A percentile compares a stretch with the other conserved stretches of the same genome.
phyloP scores from a whole-genome alignment of 768 basidiomycete genomes.

The Sporobolomyces phaffii region DNA sequence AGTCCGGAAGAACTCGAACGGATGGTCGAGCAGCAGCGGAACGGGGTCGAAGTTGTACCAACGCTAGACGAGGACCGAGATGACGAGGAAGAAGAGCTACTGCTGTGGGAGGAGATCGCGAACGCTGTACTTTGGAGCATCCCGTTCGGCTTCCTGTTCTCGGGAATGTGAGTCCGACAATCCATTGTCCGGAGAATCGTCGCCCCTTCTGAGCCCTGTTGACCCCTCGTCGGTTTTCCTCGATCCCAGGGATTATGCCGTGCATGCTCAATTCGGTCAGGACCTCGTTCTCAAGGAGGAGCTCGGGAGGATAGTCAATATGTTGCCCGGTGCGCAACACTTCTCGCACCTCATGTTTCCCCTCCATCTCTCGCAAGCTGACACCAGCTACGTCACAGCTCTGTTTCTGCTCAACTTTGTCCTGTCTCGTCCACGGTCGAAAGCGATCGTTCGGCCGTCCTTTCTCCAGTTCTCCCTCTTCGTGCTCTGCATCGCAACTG shows the following conservation, averaged over 20 bases:
- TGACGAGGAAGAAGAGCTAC: slow-evolving; percentile 18
- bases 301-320: slow-evolving; percentile 17
- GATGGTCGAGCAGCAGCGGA: slow-evolving; percentile 18
- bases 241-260: slow-evolving; percentile 29
- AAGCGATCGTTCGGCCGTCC: neutral
- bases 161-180: slow-evolving; percentile 30
- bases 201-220: no score
- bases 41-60: neutral
- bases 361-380: no score
- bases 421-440: slow-evolving; percentile 4
- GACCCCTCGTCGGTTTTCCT: neutral
- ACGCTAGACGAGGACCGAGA: slow-evolving; percentile 29
- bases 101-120: slow-evolving; percentile 36
- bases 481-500: slow-evolving; percentile 17
- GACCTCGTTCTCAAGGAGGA: slow-evolving; percentile 7
- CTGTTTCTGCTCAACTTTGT: slow-evolving; percentile 34
- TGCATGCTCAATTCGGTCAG: slow-evolving; percentile 30
- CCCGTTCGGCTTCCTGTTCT: slow-evolving; percentile 35
- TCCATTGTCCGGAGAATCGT: no score
- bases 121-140: slow-evolving; percentile 32
- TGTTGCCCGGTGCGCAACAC: slow-evolving; percentile 28
- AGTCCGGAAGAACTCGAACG: slow-evolving; percentile 27
- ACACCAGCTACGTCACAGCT: no score
- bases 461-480: slow-evolving; percentile 18
- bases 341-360: no score